These are phyloP conservation scores for Hygrophorus pudorinus DNA, from an alignment of 768 basidiomycete genomes.

Conservation along the genomic window DNA sequence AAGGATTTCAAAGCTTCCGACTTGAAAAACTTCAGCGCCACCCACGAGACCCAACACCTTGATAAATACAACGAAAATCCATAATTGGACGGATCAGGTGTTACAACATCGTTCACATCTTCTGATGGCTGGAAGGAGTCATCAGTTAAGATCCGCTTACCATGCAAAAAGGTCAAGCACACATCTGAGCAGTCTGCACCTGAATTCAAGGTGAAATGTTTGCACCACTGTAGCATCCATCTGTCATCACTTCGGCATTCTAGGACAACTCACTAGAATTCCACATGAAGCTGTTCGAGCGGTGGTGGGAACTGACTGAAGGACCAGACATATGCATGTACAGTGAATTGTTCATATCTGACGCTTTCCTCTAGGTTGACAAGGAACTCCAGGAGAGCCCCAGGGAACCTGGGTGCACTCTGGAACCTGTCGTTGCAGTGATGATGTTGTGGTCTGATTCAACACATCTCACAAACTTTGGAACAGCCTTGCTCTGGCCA, in stretches of 20 bases:
- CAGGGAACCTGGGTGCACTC: slow-evolving; percentile 6
- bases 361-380: slow-evolving; percentile 9
- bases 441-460: slow-evolving; percentile 21
- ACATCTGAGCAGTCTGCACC: slow-evolving; percentile 11
- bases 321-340: slow-evolving; percentile 6
- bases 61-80: not conserved
- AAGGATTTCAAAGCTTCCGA: slow-evolving; percentile 14
- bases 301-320: slow-evolving; percentile 5
- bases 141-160: slow-evolving; percentile 17
- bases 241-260: slow-evolving; percentile 11
- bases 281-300: slow-evolving; percentile 14
- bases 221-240: slow-evolving; percentile 14
- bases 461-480: slow-evolving; percentile 20
- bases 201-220: slow-evolving; percentile 11
- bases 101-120: slow-evolving; percentile 8
- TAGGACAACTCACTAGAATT: slow-evolving; percentile 2
- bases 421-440: slow-evolving; percentile 8
- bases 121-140: slow-evolving; percentile 14
- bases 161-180: slow-evolving; percentile 11
- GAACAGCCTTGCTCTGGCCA: slow-evolving; percentile 23
- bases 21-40: slow-evolving; percentile 11
- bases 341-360: slow-evolving; percentile 12
- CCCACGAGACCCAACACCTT: slow-evolving; percentile 10
- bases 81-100: slow-evolving; percentile 7
- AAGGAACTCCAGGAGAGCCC: slow-evolving; percentile 1